phyloP scores from a whole-genome alignment of 1,284 basidiomycete species.

The Cryptococcus deneoformans region DNA sequence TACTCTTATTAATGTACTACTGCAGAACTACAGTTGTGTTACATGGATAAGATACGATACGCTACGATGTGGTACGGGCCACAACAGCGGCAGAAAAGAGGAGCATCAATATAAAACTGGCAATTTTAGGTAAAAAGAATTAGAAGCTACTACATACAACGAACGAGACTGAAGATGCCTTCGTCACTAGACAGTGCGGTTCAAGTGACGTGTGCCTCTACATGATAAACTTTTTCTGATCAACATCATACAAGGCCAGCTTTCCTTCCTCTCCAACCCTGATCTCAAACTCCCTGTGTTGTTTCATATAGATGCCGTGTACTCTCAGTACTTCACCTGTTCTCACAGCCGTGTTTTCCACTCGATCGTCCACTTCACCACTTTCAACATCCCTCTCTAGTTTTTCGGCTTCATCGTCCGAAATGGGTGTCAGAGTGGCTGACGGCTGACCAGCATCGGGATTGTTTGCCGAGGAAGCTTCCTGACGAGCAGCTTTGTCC shows the following conservation, averaged over 20 bases:
- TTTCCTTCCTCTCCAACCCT: conserved; percentile 22
- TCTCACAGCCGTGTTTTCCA: conserved; percentile 27
- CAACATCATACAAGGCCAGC: conserved; percentile 34
- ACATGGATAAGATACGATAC: no score
- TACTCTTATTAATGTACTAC: no score
- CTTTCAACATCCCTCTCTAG: conserved; percentile 21
- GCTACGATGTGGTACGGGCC: no score
- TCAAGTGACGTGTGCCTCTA: no score
- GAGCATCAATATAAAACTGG: no score
- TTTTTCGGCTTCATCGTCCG: conserved; percentile 14
- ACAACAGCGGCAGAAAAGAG: no score
- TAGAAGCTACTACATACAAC: no score
- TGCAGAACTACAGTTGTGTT: no score
- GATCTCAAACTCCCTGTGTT: conserved; percentile 27
- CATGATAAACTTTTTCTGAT: conserved; percentile 12
- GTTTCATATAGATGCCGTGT: conserved; percentile 41
- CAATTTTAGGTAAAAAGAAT: no score
- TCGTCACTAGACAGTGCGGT: no score
- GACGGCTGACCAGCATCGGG: neutral
- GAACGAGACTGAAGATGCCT: no score
- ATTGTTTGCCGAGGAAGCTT: neutral
- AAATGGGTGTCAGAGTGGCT: conserved; percentile 15
- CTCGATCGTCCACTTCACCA: conserved; percentile 20
- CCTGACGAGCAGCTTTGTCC: conserved; percentile 22
- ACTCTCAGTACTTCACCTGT: conserved; percentile 29